These are phyloP conservation scores for Microcyclosporella mali DNA, from an alignment of 2,329 filamentous ascomycete genomes.

Conservation along the genomic window DNA sequence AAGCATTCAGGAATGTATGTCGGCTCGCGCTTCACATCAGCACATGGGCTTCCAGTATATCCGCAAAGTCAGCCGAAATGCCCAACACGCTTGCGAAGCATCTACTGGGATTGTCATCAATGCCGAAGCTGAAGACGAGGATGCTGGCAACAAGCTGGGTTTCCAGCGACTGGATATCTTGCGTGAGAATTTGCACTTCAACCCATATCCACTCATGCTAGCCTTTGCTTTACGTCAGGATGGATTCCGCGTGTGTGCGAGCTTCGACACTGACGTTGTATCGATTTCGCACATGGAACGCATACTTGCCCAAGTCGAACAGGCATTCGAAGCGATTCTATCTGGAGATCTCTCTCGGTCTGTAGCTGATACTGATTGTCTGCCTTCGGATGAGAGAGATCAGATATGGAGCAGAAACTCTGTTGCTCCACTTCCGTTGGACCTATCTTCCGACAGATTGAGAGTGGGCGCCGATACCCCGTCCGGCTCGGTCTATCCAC, in stretches of 20 bases:
- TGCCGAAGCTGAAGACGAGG: conserved; percentile 24
- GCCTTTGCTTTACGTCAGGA: conserved; percentile 40
- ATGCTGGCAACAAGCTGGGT: conserved; percentile 17
- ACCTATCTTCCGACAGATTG: no score
- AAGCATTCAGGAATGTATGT: conserved; percentile 13
- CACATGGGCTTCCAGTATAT: conserved; percentile 36
- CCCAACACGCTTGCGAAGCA: conserved; percentile 52
- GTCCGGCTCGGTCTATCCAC: no score
- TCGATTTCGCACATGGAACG: no score
- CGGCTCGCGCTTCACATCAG: conserved; percentile 33
- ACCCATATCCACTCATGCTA: conserved; percentile 44
- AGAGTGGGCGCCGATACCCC: no score
- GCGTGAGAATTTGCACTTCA: conserved; percentile 21
- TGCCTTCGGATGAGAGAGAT: no score
- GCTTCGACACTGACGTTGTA: no score
- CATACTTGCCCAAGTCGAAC: no score
- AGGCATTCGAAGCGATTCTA: no score
- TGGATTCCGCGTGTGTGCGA: conserved; percentile 35
- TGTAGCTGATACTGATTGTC: no score
- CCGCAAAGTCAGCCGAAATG: conserved; percentile 43
- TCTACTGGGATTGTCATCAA: conserved; percentile 53
- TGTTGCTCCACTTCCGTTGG: no score
- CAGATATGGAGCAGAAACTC: no score
- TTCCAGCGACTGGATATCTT: conserved; percentile 17
- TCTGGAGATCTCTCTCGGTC: no score